Base-by-base conservation (phyloP, 371 early-diverging fungal species). In the Blakeslea trispora region DNA sequence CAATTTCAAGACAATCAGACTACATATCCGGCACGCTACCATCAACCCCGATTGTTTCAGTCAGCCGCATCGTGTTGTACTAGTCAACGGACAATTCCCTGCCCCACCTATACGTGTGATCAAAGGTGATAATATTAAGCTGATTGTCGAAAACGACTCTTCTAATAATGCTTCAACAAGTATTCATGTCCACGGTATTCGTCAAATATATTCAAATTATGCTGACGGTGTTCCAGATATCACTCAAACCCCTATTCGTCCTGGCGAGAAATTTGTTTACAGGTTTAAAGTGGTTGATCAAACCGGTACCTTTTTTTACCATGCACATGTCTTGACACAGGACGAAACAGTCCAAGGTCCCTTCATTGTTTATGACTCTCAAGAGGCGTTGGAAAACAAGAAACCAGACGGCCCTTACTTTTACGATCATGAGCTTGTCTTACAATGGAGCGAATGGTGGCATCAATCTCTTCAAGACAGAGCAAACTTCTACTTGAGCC, bases 201-300 rank as follows among this genome's bases (percentile, higher is more conserved):
- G 64, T 2, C 75, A 79, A 42, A 56, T 63, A 9, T 70, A 72
- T 9, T 66, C 70, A 1, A 53, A 56, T 11, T 51, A 57, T 41
- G 47, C 75, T 0, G 79, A 79, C 54, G 91, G 91, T n/a, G 84
- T 83, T 8, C 78, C 86, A 5, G 74, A 66, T 15, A 55, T 80
- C 42, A 85, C 82, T 10, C 84, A 85, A 53, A 56, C 69, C 24
- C 70, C 81, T 0, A 83, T 85, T 35, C 61, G 66, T 7, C 74
- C 80, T 1, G 82, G 82, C 2, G 40, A 75, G 22, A 53, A 64
- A 13, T 84, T 68, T 35, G 64, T 68, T 1, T 73, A 85, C 50
- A 52, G 68, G 1, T 83, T 83, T 57, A 61, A 68, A 8, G 68
- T 73, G 5, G 43, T 47, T 8, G 50, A 65, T 8, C 75, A 79